Conservation (phyloP, 371 early-diverging fungal genomes). For the Mortierella sp. region DNA sequence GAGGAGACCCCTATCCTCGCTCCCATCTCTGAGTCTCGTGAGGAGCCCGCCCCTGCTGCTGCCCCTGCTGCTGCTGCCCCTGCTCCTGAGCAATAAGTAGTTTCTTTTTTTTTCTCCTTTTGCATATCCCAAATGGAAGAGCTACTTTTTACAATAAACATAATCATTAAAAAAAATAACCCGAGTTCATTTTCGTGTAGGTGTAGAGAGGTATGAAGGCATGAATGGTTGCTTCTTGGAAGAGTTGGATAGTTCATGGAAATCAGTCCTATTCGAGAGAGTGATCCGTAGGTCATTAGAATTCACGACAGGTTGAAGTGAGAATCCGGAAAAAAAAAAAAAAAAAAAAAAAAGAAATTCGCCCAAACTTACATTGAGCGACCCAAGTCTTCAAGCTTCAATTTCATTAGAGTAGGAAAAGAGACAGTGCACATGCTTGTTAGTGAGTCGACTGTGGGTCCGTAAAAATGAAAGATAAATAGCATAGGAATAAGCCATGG, state of each 20-base stretch:
- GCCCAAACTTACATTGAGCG: constrained; percentile 35
- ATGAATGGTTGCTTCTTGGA: constrained; percentile 29
- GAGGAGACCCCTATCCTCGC: constrained; percentile 79
- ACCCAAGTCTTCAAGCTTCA: constrained; percentile 48
- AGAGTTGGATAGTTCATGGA: constrained; percentile 49
- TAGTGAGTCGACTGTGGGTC: not conserved
- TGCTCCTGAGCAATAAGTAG: not conserved
- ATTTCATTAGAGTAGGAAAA: not conserved
- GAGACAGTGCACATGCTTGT: not conserved
- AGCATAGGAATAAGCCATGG: not conserved
- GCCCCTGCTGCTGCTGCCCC: constrained; percentile 5
- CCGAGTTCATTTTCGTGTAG: constrained; percentile 10
- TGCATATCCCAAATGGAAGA: not conserved
- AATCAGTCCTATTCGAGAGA: constrained; percentile 35
- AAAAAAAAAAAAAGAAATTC: too few relatives aligned
- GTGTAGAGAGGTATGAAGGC: constrained; percentile 5
- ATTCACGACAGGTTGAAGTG: not conserved
- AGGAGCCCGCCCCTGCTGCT: constrained; percentile 52
- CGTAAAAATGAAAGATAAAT: not conserved
- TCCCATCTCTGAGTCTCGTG: constrained; percentile 79
- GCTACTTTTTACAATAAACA: not conserved
- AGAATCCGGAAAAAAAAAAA: not conserved
- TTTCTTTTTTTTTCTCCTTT: not conserved
- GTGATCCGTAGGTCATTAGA: not conserved
- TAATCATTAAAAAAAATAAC: not conserved